phyloP scores from a whole-genome alignment of 176 grass and related monocot genomes.

The Aegilops umbellulata region DNA sequence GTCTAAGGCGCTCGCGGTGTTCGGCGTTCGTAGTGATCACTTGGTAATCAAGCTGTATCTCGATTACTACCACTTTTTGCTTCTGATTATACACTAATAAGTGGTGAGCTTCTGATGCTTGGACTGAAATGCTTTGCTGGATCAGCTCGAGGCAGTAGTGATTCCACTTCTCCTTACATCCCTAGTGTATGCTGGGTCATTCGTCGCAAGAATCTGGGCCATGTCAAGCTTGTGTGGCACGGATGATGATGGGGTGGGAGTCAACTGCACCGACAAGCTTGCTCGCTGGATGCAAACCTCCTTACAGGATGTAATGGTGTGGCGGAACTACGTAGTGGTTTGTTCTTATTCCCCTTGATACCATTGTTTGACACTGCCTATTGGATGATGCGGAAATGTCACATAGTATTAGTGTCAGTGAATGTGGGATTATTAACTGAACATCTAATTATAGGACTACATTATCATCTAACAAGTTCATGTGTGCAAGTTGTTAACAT shows the following conservation, averaged over 20 bases:
- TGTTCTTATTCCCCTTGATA: constrained; percentile 5
- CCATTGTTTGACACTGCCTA: not conserved
- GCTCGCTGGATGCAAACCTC: constrained; percentile 23
- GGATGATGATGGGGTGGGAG: not conserved
- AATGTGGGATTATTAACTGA: not conserved
- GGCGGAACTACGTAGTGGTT: constrained; percentile 87
- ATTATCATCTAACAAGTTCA: not conserved
- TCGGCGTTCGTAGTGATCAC: constrained; percentile 66
- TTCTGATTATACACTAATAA: not conserved
- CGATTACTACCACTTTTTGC: not conserved
- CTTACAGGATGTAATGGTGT: constrained; percentile 59
- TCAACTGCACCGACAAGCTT: constrained; percentile 29
- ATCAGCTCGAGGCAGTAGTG: constrained; percentile 60
- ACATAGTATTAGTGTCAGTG: not conserved
- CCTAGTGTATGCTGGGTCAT: constrained; percentile 64
- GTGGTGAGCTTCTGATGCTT: not conserved
- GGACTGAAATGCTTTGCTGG: constrained; percentile 34
- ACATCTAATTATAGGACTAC: not conserved
- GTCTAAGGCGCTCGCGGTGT: constrained; percentile 43
- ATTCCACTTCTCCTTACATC: constrained; percentile 81
- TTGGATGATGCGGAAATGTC: not conserved
- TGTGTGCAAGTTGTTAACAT: not conserved
- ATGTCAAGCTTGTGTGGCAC: constrained; percentile 4
- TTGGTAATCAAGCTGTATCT: constrained; percentile 37
- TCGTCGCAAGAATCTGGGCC: constrained; percentile 41